phyloP scores from a whole-genome alignment of 2,329 filamentous ascomycete species.

The Colletotrichum tanaceti region DNA sequence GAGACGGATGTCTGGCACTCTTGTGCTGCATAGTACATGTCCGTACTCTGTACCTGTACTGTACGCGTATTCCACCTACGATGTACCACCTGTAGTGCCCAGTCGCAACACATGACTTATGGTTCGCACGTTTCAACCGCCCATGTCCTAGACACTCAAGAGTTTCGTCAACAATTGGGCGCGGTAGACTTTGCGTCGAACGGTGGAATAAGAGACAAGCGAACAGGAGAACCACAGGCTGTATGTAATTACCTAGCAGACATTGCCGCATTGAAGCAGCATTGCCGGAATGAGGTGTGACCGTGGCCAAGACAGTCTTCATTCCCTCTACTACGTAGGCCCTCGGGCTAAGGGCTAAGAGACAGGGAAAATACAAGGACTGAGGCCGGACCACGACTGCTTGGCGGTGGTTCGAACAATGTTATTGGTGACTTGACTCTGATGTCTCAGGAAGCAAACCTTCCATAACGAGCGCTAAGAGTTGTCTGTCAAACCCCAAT shows the following conservation, averaged over 20 bases:
- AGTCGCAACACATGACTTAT: slow-evolving; percentile 13
- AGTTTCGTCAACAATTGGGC: slow-evolving; percentile 20
- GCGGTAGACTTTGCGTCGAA: slow-evolving; percentile 13
- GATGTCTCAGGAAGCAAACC: slow-evolving; percentile 33
- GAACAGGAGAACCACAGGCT: slow-evolving; percentile 8
- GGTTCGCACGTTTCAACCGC: slow-evolving; percentile 20
- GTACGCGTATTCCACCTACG: not conserved
- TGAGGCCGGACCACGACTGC: slow-evolving; percentile 8
- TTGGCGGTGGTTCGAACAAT: slow-evolving; percentile 19
- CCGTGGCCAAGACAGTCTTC: slow-evolving; percentile 23
- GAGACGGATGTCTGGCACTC: slow-evolving; percentile 8
- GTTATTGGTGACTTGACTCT: slow-evolving; percentile 14
- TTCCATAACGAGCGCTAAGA: slow-evolving; percentile 14
- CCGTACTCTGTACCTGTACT: too few relatives aligned
- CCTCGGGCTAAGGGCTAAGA: too few relatives aligned
- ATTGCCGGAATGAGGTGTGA: slow-evolving; percentile 4
- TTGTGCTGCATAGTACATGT: not conserved
- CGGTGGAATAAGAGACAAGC: slow-evolving; percentile 18
- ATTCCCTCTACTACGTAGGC: too few relatives aligned
- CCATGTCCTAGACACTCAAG: slow-evolving; percentile 16
- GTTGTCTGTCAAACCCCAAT: slow-evolving; percentile 27
- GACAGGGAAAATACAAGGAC: slow-evolving; percentile 22
- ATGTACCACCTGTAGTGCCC: not conserved
- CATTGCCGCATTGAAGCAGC: not conserved
- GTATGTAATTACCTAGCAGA: not conserved